These are phyloP conservation scores for Gossypium thurberi DNA, from an alignment of 345 rosid species.

Conservation along the genomic window DNA sequence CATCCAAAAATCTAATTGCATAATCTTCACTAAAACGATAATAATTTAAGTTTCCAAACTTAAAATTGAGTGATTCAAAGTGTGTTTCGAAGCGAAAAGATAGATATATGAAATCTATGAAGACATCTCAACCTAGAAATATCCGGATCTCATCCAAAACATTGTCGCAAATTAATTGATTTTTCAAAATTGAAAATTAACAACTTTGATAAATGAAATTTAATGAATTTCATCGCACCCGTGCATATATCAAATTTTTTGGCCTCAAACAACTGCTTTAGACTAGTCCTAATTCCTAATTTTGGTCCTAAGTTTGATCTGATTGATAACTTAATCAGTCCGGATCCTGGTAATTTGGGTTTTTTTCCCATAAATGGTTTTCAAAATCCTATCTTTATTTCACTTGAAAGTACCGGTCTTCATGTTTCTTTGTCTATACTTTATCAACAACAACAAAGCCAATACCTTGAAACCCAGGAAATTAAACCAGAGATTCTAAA, in stretches of 20 bases:
- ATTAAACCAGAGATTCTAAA: constrained; percentile 18
- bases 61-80: too few species aligned
- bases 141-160: too few species aligned
- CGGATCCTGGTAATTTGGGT: constrained; percentile 22
- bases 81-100: too few species aligned
- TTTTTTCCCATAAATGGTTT: constrained; percentile 4
- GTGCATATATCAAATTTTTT: neutral
- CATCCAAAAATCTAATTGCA: too few species aligned
- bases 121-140: too few species aligned
- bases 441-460: neutral
- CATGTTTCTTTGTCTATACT: neutral
- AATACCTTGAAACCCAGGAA: constrained; percentile 19
- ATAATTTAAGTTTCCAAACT: too few species aligned
- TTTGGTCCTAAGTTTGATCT: constrained; percentile 19
- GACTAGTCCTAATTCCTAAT: neutral
- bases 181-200: too few species aligned
- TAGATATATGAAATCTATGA: too few species aligned
- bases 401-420: constrained; percentile 16
- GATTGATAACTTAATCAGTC: neutral
- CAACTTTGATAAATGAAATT: too few species aligned
- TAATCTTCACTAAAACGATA: too few species aligned
- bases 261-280: constrained; percentile 41
- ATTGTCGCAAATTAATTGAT: too few species aligned
- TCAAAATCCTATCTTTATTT: constrained; percentile 24
- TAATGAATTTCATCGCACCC: too few species aligned